Percentiles rank a stretch among this genome's conserved stretches.
phyloP scores from a whole-genome alignment of 2,329 filamentous ascomycete species.

The Zalaria obscura region DNA sequence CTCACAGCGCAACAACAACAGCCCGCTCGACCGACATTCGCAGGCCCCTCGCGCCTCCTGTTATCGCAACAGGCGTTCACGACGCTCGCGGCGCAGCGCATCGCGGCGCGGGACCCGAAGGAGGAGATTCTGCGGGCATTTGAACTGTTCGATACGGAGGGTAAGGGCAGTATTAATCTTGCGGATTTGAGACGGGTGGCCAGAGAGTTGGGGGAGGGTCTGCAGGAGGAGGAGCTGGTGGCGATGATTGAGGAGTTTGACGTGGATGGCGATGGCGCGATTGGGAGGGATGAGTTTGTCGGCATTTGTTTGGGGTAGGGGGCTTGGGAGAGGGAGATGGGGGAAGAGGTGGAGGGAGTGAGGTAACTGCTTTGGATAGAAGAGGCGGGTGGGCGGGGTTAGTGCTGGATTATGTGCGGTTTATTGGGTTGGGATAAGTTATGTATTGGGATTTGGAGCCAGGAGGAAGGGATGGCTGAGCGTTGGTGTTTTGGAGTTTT shows the following conservation, averaged over 20 bases:
- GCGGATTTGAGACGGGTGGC: slow-evolving; percentile 80
- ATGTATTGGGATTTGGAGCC: too few species aligned
- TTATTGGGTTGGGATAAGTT: too few species aligned
- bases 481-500: too few species aligned
- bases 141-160: slow-evolving; percentile 79
- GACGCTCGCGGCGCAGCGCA: slow-evolving; percentile 60
- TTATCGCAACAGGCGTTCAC: slow-evolving; percentile 62
- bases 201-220: slow-evolving; percentile 77
- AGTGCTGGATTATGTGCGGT: too few species aligned
- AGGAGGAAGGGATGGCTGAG: too few species aligned
- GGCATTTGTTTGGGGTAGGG: slow-evolving; percentile 43
- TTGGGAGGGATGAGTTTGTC: slow-evolving; percentile 49
- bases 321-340: not conserved
- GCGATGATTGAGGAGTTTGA: slow-evolving; percentile 99
- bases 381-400: too few species aligned
- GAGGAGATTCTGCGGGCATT: slow-evolving; percentile 90
- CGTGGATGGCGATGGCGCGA: slow-evolving; percentile 75
- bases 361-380: too few species aligned
- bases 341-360: not conserved
- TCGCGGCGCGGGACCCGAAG: slow-evolving; percentile 68
- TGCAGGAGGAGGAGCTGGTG: slow-evolving; percentile 82
- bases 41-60: slow-evolving; percentile 46
- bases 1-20: slow-evolving; percentile 27
- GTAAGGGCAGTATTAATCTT: slow-evolving; percentile 80
- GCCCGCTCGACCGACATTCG: slow-evolving; percentile 16